Conservation (phyloP, 2,329 filamentous ascomycete genomes). For the Esteya vermicola region DNA sequence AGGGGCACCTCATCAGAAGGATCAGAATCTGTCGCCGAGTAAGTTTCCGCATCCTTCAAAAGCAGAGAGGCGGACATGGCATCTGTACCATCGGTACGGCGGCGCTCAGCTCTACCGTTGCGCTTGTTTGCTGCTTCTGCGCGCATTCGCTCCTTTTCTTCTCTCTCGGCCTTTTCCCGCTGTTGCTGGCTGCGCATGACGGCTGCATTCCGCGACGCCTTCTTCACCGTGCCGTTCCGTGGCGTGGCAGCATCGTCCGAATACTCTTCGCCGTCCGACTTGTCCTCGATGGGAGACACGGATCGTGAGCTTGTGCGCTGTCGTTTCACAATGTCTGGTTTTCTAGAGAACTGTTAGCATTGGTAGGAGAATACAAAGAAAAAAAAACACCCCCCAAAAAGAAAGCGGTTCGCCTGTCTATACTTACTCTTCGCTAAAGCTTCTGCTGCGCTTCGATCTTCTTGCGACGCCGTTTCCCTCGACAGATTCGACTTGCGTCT, state of each 20-base stretch:
- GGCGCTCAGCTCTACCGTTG: constrained; percentile 67
- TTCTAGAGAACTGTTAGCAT: constrained; percentile 30
- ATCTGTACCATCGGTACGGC: constrained; percentile 61
- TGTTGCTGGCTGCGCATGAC: constrained; percentile 21
- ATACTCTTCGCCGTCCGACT: constrained; percentile 39
- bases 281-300: constrained; percentile 41
- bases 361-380: background rate
- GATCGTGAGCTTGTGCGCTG: constrained; percentile 72
- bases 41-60: constrained; percentile 19
- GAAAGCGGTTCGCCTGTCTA: background rate
- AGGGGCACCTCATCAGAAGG: constrained; percentile 52
- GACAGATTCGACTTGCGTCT: constrained; percentile 34
- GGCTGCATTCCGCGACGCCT: constrained; percentile 35
- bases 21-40: constrained; percentile 48
- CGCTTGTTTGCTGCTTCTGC: constrained; percentile 65
- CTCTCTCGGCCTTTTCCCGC: constrained; percentile 49
- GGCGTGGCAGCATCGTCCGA: constrained; percentile 55
- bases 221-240: constrained; percentile 40
- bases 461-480: constrained; percentile 40
- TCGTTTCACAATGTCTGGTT: constrained; percentile 58
- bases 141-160: constrained; percentile 61
- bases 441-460: constrained; percentile 69
- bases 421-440: constrained; percentile 87
- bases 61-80: constrained; percentile 6
- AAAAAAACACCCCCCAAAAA: background rate